These are phyloP conservation scores for Triangularia verruculosa DNA, from an alignment of 2,329 filamentous ascomycete genomes.

Conservation along the genomic window DNA sequence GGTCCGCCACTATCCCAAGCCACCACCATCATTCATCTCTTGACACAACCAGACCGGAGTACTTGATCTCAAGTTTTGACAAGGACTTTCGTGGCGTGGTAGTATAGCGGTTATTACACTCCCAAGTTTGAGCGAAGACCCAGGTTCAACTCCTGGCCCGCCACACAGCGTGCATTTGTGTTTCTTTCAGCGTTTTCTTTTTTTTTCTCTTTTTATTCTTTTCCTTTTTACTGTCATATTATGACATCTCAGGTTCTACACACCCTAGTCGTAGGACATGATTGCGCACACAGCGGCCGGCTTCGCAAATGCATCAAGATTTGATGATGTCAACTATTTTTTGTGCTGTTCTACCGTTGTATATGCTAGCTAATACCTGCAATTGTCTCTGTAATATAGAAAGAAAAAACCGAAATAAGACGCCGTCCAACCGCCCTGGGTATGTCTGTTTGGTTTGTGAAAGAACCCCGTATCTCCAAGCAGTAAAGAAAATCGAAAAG, in stretches of 20 bases:
- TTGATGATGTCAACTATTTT: no score
- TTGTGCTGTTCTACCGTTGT: no score
- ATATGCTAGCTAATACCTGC: no score
- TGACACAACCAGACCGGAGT: neutral
- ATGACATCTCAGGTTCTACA: no score
- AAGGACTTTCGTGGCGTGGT: neutral
- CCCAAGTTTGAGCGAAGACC: neutral
- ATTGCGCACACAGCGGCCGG: no score
- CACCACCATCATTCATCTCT: neutral
- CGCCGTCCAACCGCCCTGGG: no score
- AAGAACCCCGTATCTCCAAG: no score
- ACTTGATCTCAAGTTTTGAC: neutral
- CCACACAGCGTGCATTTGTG: neutral
- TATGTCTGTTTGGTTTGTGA: no score
- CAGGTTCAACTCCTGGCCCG: neutral
- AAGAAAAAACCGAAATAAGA: no score
- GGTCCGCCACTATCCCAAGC: neutral
- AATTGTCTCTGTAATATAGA: no score
- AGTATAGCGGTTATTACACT: neutral
- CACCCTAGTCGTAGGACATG: no score
- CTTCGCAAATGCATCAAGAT: no score
- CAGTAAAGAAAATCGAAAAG: neutral
- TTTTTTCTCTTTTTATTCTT: neutral
- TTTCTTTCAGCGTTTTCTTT: neutral
- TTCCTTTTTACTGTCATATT: neutral